Evolutionary conservation across 2,329 filamentous ascomycete species (phyloP).

Genomic region (Paraconiothyrium sp.): DNA sequence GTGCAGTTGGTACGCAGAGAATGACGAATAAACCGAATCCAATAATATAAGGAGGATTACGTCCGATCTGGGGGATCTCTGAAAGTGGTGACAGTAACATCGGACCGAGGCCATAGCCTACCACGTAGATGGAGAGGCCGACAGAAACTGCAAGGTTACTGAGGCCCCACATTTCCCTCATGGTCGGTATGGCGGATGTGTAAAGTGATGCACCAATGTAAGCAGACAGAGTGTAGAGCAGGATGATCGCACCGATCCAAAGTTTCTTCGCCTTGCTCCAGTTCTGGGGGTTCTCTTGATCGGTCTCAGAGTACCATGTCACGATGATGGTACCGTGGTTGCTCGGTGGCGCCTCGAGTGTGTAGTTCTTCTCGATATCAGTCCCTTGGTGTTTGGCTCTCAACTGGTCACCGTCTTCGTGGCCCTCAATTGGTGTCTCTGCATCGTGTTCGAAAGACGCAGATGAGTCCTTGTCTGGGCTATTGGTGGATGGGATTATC

Average conservation of each 20-base stretch:
- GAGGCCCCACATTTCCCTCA: conserved; percentile 62
- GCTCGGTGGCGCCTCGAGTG: no score
- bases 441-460: no score
- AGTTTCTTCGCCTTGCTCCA: neutral
- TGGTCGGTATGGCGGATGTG: conserved; percentile 43
- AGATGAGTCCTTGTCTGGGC: no score
- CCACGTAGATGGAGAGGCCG: conserved; percentile 80
- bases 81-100: conserved; percentile 62
- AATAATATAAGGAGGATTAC: conserved; percentile 70
- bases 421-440: no score
- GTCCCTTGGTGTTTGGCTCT: no score
- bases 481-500: no score
- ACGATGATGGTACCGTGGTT: no score
- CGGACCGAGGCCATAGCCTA: conserved; percentile 69
- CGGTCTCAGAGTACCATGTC: no score
- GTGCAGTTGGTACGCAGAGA: conserved; percentile 68
- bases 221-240: conserved; percentile 64
- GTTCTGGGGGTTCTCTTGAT: neutral
- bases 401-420: no score
- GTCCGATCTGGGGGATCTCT: conserved; percentile 67
- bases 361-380: no score
- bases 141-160: conserved; percentile 71
- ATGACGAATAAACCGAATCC: conserved; percentile 73
- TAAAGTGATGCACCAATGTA: conserved; percentile 61
- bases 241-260: neutral